These are phyloP conservation scores for Escallonia rubra DNA, from an alignment of 129 eudicot genomes.

Conservation along the genomic window DNA sequence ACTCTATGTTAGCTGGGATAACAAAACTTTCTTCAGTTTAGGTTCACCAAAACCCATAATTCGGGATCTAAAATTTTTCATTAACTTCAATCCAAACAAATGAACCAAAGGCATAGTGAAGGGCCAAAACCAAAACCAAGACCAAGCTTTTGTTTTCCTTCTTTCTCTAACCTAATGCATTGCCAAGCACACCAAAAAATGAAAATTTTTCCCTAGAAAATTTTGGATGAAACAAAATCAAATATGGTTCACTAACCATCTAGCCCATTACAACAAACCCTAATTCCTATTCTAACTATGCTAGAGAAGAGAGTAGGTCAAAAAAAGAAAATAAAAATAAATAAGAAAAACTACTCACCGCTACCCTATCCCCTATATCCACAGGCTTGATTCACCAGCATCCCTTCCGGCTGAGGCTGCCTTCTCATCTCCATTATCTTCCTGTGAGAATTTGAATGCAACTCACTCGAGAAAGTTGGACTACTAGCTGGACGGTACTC, in stretches of 20 bases:
- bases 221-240: constrained; percentile 15
- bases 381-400: constrained; percentile 16
- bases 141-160: constrained; percentile 1
- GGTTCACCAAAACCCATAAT: not conserved
- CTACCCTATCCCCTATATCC: constrained; percentile 32
- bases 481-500: constrained; percentile 85
- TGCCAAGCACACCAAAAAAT: constrained; percentile 19
- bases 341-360: constrained; percentile 13
- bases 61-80: constrained; percentile 4
- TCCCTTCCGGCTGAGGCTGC: constrained; percentile 38
- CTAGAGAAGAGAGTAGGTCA: constrained; percentile 12
- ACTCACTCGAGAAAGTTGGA: constrained; percentile 54
- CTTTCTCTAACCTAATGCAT: constrained; percentile 6
- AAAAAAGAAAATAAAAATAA: constrained; percentile 7
- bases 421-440: constrained; percentile 78
- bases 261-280: constrained; percentile 37
- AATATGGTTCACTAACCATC: constrained; percentile 29
- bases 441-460: constrained; percentile 82
- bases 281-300: constrained; percentile 22
- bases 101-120: not conserved
- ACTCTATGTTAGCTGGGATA: not conserved
- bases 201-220: constrained; percentile 19
- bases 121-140: constrained; percentile 7
- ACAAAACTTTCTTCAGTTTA: not conserved
- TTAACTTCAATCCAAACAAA: constrained; percentile 12